phyloP scores from a whole-genome alignment of 768 basidiomycete genomes.

The Lactifluus echinatus region DNA sequence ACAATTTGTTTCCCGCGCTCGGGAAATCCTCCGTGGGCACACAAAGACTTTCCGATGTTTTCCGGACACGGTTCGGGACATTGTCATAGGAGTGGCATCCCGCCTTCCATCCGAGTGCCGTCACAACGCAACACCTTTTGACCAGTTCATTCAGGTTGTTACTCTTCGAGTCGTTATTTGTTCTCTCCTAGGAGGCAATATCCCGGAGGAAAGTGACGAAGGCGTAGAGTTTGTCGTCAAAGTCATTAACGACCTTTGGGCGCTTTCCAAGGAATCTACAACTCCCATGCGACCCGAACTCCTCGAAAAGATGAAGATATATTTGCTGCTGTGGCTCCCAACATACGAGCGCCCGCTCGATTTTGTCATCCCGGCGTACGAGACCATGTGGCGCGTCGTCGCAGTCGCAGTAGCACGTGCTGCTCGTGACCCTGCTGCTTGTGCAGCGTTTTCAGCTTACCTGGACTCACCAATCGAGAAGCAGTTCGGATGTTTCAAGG shows the following conservation, averaged over 20 bases:
- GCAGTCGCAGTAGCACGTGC: constrained; percentile 37
- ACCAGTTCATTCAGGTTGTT: neutral
- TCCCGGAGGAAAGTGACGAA: constrained; percentile 9
- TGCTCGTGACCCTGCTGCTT: constrained; percentile 24
- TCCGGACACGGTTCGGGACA: neutral
- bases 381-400: constrained; percentile 54
- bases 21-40: constrained; percentile 25
- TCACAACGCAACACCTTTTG: neutral
- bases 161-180: neutral
- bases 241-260: constrained; percentile 41
- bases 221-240: constrained; percentile 26
- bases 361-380: constrained; percentile 50
- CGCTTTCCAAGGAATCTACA: constrained; percentile 32
- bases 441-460: constrained; percentile 31
- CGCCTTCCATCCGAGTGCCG: neutral
- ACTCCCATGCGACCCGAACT: constrained; percentile 25
- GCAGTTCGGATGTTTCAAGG: constrained; percentile 25
- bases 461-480: constrained; percentile 25
- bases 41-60: neutral
- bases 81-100: neutral
- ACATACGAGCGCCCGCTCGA: constrained; percentile 37
- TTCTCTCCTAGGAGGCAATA: neutral
- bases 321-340: constrained; percentile 36
- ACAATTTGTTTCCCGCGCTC: constrained; percentile 28
- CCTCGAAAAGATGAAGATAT: constrained; percentile 29